Base-by-base conservation (phyloP, 306 rosid species). In the Glycine soja region DNA sequence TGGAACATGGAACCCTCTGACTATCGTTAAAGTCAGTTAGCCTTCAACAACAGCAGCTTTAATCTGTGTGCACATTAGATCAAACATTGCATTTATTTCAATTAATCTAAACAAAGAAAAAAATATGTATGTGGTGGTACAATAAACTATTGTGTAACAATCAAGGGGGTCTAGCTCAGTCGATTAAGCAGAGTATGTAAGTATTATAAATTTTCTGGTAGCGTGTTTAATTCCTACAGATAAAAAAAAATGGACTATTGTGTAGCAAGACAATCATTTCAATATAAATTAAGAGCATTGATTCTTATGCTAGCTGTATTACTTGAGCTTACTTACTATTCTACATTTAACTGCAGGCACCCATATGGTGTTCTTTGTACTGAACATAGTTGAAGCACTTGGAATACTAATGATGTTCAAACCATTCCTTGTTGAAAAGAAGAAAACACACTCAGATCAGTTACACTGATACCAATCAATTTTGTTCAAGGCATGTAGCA, bases 341-440 rank as follows among this genome's bases (percentile, higher is more conserved):
- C 18, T 56, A 10, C 48, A 65, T 69, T 63, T 68, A 53, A 61
- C 0, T 85, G 81, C 85, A 87, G 90, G 90, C n/a, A 51, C 85
- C 57, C 83, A 85, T 6, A 51, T 85, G 76, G 79, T 87, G 4
- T 87, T 87, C 76, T 79, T 82, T 13, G 5, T 66, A 50, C 46
- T 88, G 57, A 88, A 88, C 40, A 1, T 80, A 24, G 51, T 82
- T 59, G 87, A 88, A 82, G 81, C 16, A 45, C 8, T 85, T 66
- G 90, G 88, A 76, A n/a, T 85, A 52, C 7, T 85, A 40, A 18
- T 88, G 87, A 8, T 85, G 83, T 88, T 85, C 85, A 88, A 82
- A 47, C 88, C 90, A 76, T 88, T 88, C 70, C 79, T 88, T 16
- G 47, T 19, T 8, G 82, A 77, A 59, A 78, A 51, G 72, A 75